Base-by-base conservation (phyloP, 495 filamentous ascomycete genomes). In the Endocarpon pusillum region DNA sequence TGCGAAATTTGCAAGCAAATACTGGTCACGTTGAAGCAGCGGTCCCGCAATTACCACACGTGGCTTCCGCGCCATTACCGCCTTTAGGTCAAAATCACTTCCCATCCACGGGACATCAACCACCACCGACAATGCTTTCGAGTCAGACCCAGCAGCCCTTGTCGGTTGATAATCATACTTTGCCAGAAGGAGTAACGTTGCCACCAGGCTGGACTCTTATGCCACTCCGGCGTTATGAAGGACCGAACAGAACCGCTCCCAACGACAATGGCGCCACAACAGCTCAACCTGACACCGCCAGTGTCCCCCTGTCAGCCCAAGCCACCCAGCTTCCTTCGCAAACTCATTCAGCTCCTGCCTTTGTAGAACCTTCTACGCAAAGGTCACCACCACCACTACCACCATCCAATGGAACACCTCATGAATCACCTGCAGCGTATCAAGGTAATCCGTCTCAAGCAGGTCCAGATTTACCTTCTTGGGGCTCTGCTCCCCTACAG, bases 201-300 rank as follows among this genome's bases (percentile, higher is more conserved):
- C 82, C 82, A 2, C 59, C 66, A 25, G 81, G 81, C 4, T 91
- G 81, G 81, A 74, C 70, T 16, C 49, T 91, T 19, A 54, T 78
- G 21, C 78, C 78, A 34, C 60, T 84, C 8, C 66, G 77, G 24
- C 60, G 75, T 11, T 35, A 70, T 12, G 60, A 39, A 8, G 40
- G 31, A 10, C 34, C 42, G 4, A 15, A 36, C 30, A 11, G 11
- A 33, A 7, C 35, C 40, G 1, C 16, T 26, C 16, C 30, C 37
- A 4, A 15, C 37, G 5, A 37, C 14, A 4, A 33, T 45, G 10
- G 41, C 30, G 1, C 31, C 43, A 28, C 33, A 7, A 15, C 16
- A 16, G 16, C 10, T 15, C 38, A 31, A 34, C 33, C 19, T 18
- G 15, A 26, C 2, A 21, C 29, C 14, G 11, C 30, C 23, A 40